Evolutionary conservation across 2,329 filamentous ascomycete genomes (phyloP).

Genomic region (Aspergillus eucalypticola): DNA sequence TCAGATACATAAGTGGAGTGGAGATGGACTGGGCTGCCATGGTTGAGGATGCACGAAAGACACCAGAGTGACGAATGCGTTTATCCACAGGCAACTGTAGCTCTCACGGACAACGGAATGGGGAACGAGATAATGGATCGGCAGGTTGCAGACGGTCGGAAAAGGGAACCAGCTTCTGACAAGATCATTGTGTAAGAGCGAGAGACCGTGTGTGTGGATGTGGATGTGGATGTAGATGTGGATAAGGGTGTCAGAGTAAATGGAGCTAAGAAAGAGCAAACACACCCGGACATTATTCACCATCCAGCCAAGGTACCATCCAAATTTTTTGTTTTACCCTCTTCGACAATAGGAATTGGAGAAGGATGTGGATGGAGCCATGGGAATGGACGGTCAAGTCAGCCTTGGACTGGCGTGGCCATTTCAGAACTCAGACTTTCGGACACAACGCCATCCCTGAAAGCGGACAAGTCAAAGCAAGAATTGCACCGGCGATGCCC

Average conservation of each 20-base stretch:
- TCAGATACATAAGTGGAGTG: constrained; percentile 28
- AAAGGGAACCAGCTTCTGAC: constrained; percentile 10
- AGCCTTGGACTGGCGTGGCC: neutral
- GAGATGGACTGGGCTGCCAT: constrained; percentile 18
- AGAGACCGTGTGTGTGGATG: constrained; percentile 7
- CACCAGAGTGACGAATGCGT: constrained; percentile 32
- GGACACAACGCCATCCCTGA: constrained; percentile 17
- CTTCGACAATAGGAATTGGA: neutral
- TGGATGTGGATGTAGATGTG: neutral
- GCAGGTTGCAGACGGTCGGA: constrained; percentile 14
- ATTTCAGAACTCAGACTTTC: neutral
- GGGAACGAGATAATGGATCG: constrained; percentile 17
- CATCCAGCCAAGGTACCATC: neutral
- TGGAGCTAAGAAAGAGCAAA: neutral
- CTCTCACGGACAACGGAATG: constrained; percentile 15
- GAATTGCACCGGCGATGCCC: constrained; percentile 1
- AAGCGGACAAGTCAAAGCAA: constrained; percentile 15
- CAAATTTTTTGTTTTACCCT: neutral
- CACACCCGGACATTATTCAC: neutral
- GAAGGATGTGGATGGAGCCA: neutral
- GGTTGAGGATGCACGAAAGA: constrained; percentile 26
- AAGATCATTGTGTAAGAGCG: constrained; percentile 15
- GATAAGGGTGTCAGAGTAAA: neutral
- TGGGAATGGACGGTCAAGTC: neutral
- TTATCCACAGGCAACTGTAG: constrained; percentile 14